Percentiles rank a stretch among this genome's conserved stretches.
Conservation (phyloP, 2,329 filamentous ascomycete species). For the Aureobasidium sp. region DNA sequence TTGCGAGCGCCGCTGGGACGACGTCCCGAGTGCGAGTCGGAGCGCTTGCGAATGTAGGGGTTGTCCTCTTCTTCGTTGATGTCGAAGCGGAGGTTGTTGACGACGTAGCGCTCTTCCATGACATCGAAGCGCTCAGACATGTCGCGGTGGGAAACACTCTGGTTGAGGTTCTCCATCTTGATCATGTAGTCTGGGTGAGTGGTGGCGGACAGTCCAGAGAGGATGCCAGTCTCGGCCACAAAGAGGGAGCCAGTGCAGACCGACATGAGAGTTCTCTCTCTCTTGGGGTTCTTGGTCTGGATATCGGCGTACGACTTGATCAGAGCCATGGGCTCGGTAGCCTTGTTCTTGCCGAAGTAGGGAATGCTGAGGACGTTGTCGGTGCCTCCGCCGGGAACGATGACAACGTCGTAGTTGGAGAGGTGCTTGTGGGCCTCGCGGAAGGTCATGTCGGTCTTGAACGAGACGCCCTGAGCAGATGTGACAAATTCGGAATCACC, state of each 20-base stretch:
- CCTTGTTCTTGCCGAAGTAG: slow-evolving; percentile 46
- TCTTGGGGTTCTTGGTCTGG: slow-evolving; percentile 67
- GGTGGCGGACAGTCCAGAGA: slow-evolving; percentile 70
- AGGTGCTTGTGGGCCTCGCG: slow-evolving; percentile 67
- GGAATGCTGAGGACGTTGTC: slow-evolving; percentile 44
- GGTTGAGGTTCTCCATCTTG: slow-evolving; percentile 72
- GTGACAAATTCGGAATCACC: slow-evolving; percentile 38
- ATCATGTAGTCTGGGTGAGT: slow-evolving; percentile 75
- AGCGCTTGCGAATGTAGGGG: slow-evolving; percentile 55
- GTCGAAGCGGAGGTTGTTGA: slow-evolving; percentile 86
- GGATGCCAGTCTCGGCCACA: slow-evolving; percentile 66
- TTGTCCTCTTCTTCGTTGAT: slow-evolving; percentile 71
- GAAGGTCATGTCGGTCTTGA: slow-evolving; percentile 67
- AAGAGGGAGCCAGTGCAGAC: slow-evolving; percentile 73
- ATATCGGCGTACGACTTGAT: slow-evolving; percentile 70
- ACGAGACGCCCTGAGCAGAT: slow-evolving; percentile 54
- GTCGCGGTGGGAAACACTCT: slow-evolving; percentile 60
- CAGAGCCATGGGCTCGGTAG: slow-evolving; percentile 55
- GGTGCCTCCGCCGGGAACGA: slow-evolving; percentile 64
- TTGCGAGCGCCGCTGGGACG: slow-evolving; percentile 48
- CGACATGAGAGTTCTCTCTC: slow-evolving; percentile 72
- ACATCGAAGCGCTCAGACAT: slow-evolving; percentile 72
- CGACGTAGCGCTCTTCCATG: slow-evolving; percentile 75
- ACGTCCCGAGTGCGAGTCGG: slow-evolving; percentile 27
- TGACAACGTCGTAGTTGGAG: slow-evolving; percentile 68